Conservation (phyloP, 345 rosid species). For the Euphorbia pulcherrima region DNA sequence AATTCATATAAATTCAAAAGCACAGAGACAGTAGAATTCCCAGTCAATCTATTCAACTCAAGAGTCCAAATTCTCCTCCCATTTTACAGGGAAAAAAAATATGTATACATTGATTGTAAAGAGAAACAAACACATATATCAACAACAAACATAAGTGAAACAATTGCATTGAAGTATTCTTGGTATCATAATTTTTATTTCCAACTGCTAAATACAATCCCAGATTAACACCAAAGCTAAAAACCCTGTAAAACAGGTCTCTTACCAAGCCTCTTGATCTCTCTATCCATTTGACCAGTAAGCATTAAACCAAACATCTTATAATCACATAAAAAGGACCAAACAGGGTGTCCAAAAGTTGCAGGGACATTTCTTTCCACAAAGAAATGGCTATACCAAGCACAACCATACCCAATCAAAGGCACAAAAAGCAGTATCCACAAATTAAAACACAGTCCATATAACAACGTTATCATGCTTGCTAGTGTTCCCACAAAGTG, state of each 20-base stretch:
- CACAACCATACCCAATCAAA: conserved; percentile 66
- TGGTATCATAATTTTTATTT: background rate
- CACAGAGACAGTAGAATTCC: too few species aligned
- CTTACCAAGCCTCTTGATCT: conserved; percentile 92
- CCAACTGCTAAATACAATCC: too few species aligned
- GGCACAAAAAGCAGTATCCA: conserved; percentile 67
- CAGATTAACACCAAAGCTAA: too few species aligned
- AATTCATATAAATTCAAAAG: too few species aligned
- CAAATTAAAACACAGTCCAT: conserved; percentile 52
- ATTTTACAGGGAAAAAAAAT: too few species aligned
- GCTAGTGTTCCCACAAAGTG: conserved; percentile 72
- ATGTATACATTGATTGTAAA: too few species aligned
- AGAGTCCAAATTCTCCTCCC: too few species aligned
- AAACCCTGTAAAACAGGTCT: conserved; percentile 67
- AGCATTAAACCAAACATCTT: conserved; percentile 95
- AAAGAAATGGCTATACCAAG: conserved; percentile 96
- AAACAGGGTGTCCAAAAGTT: conserved; percentile 77
- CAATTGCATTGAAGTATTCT: background rate
- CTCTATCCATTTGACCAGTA: conserved; percentile 87
- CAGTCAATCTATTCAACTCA: too few species aligned
- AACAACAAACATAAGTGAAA: background rate
- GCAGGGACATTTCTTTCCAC: conserved; percentile 85
- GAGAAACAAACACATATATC: background rate
- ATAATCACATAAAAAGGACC: conserved; percentile 80
- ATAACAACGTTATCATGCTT: conserved; percentile 41